Base-by-base conservation (phyloP, 768 basidiomycete genomes). In the Boletus edulis region DNA sequence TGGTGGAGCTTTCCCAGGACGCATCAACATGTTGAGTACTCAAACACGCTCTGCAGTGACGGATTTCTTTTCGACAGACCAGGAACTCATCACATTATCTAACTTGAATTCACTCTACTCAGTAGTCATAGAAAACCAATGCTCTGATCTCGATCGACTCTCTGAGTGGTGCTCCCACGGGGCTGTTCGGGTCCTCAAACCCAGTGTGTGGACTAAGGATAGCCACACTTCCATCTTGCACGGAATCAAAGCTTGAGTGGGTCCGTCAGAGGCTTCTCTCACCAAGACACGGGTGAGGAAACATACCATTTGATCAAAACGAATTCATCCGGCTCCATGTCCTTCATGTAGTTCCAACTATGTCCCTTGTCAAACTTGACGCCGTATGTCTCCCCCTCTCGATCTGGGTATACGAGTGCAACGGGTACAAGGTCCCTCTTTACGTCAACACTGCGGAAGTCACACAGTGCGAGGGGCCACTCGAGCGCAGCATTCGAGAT, bases 231-330 rank as follows among this genome's bases (percentile, higher is more conserved):
- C 71, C 71, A 45, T 73, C 73, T 46, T 67, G 66, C 42, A 70
- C 52, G 14, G 72, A 75, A 46, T 72, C 70, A 43, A 72, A 68
- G 46, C 73, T 73, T 53, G 29, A 29, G 17, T 8, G 7, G 14
- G 15, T 29, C 18, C n/a, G 46, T 58, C 41, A 53, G 31, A 22
- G 7, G 3, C 8, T 3, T 24, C 24, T 17, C 17, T 15, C 5
- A 11, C 22, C 18, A 12, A 43, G n/a, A 14, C 5, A 8, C 34
- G 4, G 9, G 24, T 50, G 13, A 17, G 22, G 32, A 35, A 35
- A 57, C 72, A 31, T 46, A 81, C 78, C 78, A 80, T 59, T 81
- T 80, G 49, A 81, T 77, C 47, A 81, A 60, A 17, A 75, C 76
- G 40, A 70, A 70, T 54, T 81, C 80, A n/a, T 78, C 74, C 1